These are phyloP conservation scores for Geoglossum cookeanum DNA, from an alignment of 2,329 filamentous ascomycete species.

Conservation along the genomic window DNA sequence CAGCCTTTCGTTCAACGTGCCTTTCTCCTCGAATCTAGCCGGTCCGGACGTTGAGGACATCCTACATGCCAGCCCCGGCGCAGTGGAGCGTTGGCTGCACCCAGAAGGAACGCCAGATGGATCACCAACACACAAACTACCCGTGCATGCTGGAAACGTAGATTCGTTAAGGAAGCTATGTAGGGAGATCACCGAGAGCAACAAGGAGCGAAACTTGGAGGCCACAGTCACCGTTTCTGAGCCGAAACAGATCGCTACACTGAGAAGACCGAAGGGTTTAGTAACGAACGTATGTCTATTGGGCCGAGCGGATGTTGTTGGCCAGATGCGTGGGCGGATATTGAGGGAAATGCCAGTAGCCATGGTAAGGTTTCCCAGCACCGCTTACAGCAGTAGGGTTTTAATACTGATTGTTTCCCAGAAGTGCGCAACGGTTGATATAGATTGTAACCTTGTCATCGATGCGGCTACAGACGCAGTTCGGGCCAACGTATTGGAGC, in stretches of 20 bases:
- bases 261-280: conserved; percentile 30
- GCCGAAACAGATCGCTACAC: conserved; percentile 39
- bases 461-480: conserved; percentile 50
- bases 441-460: conserved; percentile 78
- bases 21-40: conserved; percentile 78
- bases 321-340: conserved; percentile 12
- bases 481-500: conserved; percentile 57
- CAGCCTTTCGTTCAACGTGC: conserved; percentile 92
- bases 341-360: conserved; percentile 13
- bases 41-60: conserved; percentile 91
- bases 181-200: conserved; percentile 54
- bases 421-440: conserved; percentile 85
- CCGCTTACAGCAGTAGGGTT: neutral
- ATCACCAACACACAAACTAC: conserved; percentile 69
- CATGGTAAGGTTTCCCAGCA: conserved; percentile 10
- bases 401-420: conserved; percentile 21
- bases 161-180: conserved; percentile 63
- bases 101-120: conserved; percentile 71
- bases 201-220: conserved; percentile 48
- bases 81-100: conserved; percentile 83
- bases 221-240: conserved; percentile 70
- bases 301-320: conserved; percentile 13
- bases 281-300: conserved; percentile 19
- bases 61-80: conserved; percentile 74
- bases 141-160: conserved; percentile 79